A percentile compares a stretch with the other conserved stretches of the same genome.
Conservation (phyloP, 2,329 filamentous ascomycete species). For the Gremmenia infestans region DNA sequence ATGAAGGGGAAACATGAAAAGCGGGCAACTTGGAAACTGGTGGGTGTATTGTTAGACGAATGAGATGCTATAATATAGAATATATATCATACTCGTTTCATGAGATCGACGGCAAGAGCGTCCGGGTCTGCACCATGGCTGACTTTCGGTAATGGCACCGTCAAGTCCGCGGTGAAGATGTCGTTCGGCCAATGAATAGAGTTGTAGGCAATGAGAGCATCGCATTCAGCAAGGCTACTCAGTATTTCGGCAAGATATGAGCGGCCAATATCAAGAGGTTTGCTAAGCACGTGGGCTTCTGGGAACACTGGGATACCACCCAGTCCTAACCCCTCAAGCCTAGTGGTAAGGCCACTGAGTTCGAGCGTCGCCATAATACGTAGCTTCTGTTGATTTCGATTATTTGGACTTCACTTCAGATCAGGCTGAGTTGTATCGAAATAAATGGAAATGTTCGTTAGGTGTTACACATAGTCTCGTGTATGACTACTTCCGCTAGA, state of each 20-base stretch:
- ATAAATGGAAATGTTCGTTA: too few relatives aligned
- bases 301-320: conserved; percentile 6
- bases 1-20: conserved; percentile 7
- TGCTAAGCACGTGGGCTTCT: conserved; percentile 7
- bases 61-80: neutral
- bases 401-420: too few relatives aligned
- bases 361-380: conserved; percentile 2
- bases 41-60: neutral
- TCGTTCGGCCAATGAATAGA: conserved; percentile 7
- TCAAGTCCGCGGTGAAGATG: conserved; percentile 6
- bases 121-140: neutral
- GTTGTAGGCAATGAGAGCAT: conserved; percentile 1
- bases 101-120: conserved; percentile 3
- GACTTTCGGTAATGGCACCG: conserved; percentile 6
- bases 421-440: too few relatives aligned
- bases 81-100: neutral
- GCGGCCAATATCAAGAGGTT: conserved; percentile 12
- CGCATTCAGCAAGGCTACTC: conserved; percentile 4
- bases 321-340: conserved; percentile 2
- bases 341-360: neutral
- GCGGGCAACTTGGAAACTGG: conserved; percentile 3
- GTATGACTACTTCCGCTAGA: too few relatives aligned
- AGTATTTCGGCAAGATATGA: conserved; percentile 8
- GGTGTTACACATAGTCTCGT: too few relatives aligned
- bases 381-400: neutral